Evolutionary conservation across 495 filamentous ascomycete genomes (phyloP), one percentile per base, ranked within the genome.

Genomic region (Hypoxylon lienhwacheense): DNA sequence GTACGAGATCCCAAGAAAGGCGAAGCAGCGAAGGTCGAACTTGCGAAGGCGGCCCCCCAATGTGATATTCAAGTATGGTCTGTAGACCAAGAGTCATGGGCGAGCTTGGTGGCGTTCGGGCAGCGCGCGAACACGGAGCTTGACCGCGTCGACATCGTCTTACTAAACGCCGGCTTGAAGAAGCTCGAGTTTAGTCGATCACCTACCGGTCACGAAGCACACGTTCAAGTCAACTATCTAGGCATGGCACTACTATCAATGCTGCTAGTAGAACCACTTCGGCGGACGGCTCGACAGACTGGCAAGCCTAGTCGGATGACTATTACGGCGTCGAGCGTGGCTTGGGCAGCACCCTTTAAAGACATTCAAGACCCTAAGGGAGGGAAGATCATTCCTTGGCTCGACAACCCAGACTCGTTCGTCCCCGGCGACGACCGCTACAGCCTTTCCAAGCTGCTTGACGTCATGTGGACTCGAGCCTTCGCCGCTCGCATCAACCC

Each of bases 51-150:
- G 0, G 58, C 70, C 5, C 70, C 75, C 4, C 47, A 64, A 15
- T 65, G 65, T 41, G 60, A 67, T n/a, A 66, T 70, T 20, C 67
- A 78, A 26, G 76, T 81, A 8, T 79, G 77, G 73, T 58, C 70
- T 19, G 58, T 85, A 0, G 81, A 84, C 41, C 72, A 83, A 33
- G 66, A 67, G 8, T 70, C 68, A 0, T 79, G 74, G 45, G 64
- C 55, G 3, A 70, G 66, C 7, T 63, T 74, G 16, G 41, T 59
- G 3, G 64, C 65, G 0, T 81, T 82, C 51, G 66, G 67, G 6
- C 61, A 70, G 3, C 72, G 65, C 17, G 66, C 58, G 2, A 53
- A 41, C 7, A 17, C 25, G 4, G 47, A 66, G 5, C 63, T 79
- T 0, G 47, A 66, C 1, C 66, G 71, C 0, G 29, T 81, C 2